Conservation (phyloP, 1,139 yeast genomes). For the Geotrichum aggregatum region DNA sequence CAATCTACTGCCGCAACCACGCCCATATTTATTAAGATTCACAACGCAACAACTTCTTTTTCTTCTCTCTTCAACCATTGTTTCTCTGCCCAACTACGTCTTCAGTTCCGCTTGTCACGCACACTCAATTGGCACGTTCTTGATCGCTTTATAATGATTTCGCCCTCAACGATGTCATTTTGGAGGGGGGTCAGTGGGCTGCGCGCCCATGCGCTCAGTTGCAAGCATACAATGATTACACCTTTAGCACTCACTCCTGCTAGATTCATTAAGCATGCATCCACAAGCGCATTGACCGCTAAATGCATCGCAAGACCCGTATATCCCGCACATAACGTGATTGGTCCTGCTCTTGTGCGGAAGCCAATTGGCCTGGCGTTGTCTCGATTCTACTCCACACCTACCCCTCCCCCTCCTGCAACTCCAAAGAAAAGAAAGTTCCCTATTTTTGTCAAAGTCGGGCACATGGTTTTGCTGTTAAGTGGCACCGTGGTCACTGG, state of each 20-base stretch:
- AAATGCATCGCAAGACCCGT: not conserved
- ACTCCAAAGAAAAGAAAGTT: conserved; percentile 4
- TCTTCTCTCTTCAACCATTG: no score
- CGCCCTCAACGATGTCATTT: not conserved
- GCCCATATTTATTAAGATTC: no score
- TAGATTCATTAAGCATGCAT: not conserved
- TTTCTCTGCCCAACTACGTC: not conserved
- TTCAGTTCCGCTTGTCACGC: not conserved
- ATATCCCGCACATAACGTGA: not conserved
- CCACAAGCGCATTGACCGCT: not conserved
- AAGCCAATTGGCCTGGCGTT: not conserved
- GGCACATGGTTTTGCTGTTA: conserved; percentile 6
- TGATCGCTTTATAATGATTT: not conserved
- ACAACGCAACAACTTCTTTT: no score
- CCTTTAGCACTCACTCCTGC: not conserved
- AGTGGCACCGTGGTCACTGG: conserved; percentile 12
- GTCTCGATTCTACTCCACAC: not conserved
- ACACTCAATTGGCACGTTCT: no score
- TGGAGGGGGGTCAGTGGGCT: not conserved
- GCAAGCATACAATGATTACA: not conserved
- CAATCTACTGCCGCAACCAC: no score
- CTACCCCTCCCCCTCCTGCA: not conserved
- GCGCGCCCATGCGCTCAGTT: not conserved
- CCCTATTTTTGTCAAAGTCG: conserved; percentile 5
- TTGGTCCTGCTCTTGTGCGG: not conserved